These are phyloP conservation scores for Mallotus repandus DNA, from an alignment of 441 rosid species.

Conservation along the genomic window DNA sequence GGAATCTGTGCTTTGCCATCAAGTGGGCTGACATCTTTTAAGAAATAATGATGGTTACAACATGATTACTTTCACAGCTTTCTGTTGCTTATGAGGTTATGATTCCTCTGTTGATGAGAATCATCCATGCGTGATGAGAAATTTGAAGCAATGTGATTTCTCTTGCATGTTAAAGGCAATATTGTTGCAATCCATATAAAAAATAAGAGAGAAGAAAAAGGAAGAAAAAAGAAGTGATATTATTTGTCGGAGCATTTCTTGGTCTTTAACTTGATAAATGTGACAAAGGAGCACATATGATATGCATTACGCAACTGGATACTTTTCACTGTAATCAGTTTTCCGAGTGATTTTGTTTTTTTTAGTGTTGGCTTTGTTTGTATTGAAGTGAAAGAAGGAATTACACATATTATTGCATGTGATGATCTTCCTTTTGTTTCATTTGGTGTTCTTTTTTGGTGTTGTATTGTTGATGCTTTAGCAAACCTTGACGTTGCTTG, in stretches of 20 bases:
- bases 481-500: not conserved
- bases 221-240: not conserved
- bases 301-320: not conserved
- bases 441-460: not conserved
- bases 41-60: not conserved
- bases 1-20: not conserved
- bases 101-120: not conserved
- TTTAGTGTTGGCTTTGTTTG: not conserved
- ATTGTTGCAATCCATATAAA: not conserved
- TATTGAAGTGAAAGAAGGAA: not conserved
- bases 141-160: not conserved
- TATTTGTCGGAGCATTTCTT: not conserved
- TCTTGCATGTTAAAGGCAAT: too few relatives aligned
- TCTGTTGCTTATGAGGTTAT: not conserved
- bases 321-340: not conserved
- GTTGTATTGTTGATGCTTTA: not conserved
- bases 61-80: not conserved
- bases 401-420: not conserved
- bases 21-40: not conserved
- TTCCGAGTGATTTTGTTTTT: not conserved
- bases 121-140: not conserved
- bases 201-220: not conserved
- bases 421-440: not conserved
- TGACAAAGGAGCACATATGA: not conserved
- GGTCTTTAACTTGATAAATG: not conserved